phyloP scores from a whole-genome alignment of 306 rosid species.

The Malus sylvestris region DNA sequence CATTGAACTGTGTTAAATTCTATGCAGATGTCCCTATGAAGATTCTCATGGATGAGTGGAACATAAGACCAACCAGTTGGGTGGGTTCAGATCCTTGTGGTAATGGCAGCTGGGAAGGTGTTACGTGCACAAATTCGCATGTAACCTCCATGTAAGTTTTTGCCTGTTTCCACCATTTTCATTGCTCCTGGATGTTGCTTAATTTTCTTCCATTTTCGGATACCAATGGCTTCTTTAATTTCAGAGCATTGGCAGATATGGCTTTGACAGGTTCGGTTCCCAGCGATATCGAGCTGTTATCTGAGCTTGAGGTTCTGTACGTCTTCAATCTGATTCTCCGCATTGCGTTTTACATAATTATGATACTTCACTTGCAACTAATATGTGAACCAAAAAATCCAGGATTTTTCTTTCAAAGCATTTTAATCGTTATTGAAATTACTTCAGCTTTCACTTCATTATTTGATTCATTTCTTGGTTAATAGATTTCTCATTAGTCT shows the following conservation, averaged over 20 bases:
- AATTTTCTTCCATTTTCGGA: not conserved
- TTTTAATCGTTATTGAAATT: not conserved
- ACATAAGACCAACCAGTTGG: slow-evolving; percentile 4
- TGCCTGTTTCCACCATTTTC: not conserved
- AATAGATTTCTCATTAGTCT: not conserved
- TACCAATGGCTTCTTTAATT: not conserved
- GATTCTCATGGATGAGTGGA: slow-evolving; percentile 10
- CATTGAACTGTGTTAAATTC: not conserved
- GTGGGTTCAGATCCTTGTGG: slow-evolving; percentile 5
- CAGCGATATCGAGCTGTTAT: slow-evolving; percentile 37
- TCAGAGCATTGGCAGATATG: slow-evolving; percentile 29
- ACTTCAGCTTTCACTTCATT: not conserved
- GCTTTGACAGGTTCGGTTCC: slow-evolving; percentile 34
- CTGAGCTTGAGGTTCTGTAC: slow-evolving; percentile 36
- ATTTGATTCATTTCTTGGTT: not conserved
- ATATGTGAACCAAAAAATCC: not conserved
- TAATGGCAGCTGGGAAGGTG: slow-evolving; percentile 10
- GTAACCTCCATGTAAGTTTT: slow-evolving; percentile 11
- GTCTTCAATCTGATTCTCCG: slow-evolving; percentile 4
- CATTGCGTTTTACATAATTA: not conserved
- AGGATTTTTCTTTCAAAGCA: not conserved
- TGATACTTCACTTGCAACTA: not conserved
- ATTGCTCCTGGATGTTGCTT: not conserved
- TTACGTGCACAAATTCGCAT: not conserved
- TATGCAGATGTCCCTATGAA: slow-evolving; percentile 7